Conservation (phyloP, 352 stramenopile species). For the Blastocystis sp. region DNA sequence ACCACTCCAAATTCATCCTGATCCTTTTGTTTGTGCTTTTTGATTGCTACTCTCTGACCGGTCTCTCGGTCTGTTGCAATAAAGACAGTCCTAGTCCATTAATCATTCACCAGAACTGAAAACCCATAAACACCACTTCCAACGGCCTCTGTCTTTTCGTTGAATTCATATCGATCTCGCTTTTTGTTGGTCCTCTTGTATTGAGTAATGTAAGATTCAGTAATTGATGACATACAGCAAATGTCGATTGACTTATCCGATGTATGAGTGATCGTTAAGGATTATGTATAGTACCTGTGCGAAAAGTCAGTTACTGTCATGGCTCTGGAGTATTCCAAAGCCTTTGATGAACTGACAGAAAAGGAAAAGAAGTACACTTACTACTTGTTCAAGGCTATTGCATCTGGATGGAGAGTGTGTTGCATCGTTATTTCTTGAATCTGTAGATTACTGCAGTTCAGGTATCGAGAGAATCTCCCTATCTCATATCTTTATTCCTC, state of each 20-base stretch:
- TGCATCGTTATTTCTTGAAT: not conserved
- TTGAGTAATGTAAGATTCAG: not conserved
- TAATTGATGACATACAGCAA: not conserved
- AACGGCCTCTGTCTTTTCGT: not conserved
- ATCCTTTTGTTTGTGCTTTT: constrained; percentile 41
- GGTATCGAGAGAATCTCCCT: constrained; percentile 54
- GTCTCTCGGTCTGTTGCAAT: constrained; percentile 7
- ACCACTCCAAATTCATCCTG: constrained; percentile 37
- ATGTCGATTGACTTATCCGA: constrained; percentile 20
- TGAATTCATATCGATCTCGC: not conserved
- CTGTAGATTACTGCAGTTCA: constrained; percentile 62
- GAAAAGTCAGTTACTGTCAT: constrained; percentile 30
- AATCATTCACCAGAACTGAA: too few relatives aligned
- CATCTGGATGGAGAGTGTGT: constrained; percentile 21
- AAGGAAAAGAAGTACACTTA: constrained; percentile 61
- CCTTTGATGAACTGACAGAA: constrained; percentile 37
- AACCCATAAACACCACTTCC: constrained; percentile 13
- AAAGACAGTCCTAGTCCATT: constrained; percentile 11
- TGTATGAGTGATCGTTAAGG: not conserved
- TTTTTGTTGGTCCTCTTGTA: not conserved
- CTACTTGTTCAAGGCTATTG: constrained; percentile 58
- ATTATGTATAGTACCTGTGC: constrained; percentile 57
- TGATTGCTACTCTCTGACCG: constrained; percentile 33
- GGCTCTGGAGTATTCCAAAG: constrained; percentile 39
- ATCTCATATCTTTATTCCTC: constrained; percentile 60